These are phyloP conservation scores for Aurifilum marmelostoma DNA, from an alignment of 2,329 filamentous ascomycete genomes.

Conservation along the genomic window DNA sequence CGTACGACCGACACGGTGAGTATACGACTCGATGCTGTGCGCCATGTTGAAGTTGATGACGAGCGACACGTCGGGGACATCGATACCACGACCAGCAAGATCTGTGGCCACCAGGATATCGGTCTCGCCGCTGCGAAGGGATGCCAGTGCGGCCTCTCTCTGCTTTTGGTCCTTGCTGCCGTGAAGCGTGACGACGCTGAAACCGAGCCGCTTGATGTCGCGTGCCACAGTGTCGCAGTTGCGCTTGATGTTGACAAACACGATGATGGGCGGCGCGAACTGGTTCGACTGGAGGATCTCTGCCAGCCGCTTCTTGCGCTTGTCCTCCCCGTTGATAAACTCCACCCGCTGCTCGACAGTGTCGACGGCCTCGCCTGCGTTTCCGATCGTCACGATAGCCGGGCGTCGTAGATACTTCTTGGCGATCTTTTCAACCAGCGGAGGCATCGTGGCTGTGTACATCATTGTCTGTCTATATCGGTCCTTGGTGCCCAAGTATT, in stretches of 20 bases:
- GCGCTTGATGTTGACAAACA: constrained; percentile 98
- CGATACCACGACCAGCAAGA: constrained; percentile 94
- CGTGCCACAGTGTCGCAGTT: constrained; percentile 95
- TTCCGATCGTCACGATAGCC: constrained; percentile 92
- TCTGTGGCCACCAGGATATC: constrained; percentile 95
- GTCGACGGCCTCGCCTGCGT: constrained; percentile 92
- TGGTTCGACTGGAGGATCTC: constrained; percentile 83
- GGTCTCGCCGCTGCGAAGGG: constrained; percentile 77
- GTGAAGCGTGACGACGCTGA: constrained; percentile 86
- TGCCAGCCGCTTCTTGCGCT: constrained; percentile 91
- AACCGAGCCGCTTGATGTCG: constrained; percentile 93
- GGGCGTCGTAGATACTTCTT: constrained; percentile 93
- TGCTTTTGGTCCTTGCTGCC: constrained; percentile 98
- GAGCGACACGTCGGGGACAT: constrained; percentile 89
- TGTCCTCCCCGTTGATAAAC: constrained; percentile 87
- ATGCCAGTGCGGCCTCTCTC: constrained; percentile 86
- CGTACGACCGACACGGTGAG: constrained; percentile 93
- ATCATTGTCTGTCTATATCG: constrained; percentile 98
- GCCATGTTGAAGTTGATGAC: constrained; percentile 99
- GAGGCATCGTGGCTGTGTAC: constrained; percentile 99
- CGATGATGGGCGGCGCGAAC: constrained; percentile 89
- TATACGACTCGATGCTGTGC: constrained; percentile 88
- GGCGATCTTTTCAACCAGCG: constrained; percentile 91
- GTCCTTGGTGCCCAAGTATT: constrained; percentile 69
- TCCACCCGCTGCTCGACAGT: constrained; percentile 98